A percentile compares a stretch with the other conserved stretches of the same genome.
Conservation (phyloP, 73 alveolate species). For the Breviolum minutum region DNA sequence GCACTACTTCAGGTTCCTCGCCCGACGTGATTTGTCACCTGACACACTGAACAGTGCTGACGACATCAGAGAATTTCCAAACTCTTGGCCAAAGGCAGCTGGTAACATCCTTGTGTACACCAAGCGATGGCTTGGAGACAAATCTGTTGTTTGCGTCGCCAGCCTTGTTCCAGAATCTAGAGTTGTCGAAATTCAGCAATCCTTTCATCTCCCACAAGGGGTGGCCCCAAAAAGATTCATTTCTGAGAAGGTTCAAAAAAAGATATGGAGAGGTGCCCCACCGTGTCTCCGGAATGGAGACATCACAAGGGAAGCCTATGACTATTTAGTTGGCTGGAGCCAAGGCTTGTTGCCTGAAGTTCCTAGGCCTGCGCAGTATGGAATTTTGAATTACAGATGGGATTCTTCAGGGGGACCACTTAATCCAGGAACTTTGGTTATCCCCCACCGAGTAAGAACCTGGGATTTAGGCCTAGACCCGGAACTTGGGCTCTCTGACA, state of each 20-base stretch:
- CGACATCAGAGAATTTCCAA: background rate
- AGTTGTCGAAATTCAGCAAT: background rate
- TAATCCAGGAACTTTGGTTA: background rate
- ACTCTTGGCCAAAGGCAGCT: background rate
- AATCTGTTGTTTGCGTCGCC: background rate
- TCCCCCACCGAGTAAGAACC: background rate
- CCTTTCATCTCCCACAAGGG: background rate
- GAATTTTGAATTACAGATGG: background rate
- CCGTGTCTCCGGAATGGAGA: background rate
- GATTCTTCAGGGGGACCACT: background rate
- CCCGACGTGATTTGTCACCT: background rate
- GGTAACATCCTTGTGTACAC: background rate
- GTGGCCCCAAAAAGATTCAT: background rate
- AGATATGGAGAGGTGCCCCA: background rate
- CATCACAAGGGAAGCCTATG: background rate
- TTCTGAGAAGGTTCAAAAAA: background rate
- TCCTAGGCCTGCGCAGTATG: background rate
- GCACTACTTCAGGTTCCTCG: background rate
- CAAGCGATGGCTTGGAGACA: slow-evolving; percentile 21
- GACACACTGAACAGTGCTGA: background rate
- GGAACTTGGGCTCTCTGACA: background rate
- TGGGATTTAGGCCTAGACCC: background rate
- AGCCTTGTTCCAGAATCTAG: background rate
- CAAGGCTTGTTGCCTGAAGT: background rate
- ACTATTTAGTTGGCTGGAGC: background rate